Base-by-base conservation (phyloP, 2,329 filamentous ascomycete genomes). In the Alternaria sp. region DNA sequence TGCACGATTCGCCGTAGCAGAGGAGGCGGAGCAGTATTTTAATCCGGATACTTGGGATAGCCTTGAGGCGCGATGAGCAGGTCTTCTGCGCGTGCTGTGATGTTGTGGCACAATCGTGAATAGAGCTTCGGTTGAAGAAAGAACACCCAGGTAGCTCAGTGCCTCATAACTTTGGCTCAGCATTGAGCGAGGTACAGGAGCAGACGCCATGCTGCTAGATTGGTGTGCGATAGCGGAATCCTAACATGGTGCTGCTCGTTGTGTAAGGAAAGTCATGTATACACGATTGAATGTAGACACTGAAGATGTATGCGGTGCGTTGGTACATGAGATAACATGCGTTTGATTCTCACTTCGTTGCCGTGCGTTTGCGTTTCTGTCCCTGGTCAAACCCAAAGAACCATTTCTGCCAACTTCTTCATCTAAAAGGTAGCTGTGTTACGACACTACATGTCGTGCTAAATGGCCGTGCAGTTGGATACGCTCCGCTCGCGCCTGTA, bases 1-100 rank as follows among this genome's bases (percentile, higher is more conserved):
- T 29, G 62, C 53, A 74, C 70, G 23, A 41, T 37, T 53, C 55
- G 52, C 48, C 28, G 58, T 37, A 51, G 17, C 41, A 11, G 17
- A 28, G 23, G 26, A 5, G 17, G 33, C 14, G 39, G 46, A 33
- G 24, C 24, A 26, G 40, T 14, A 13, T 49, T 49, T 55, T 37
- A 23, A 45, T 21, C 28, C 48, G 48, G 54, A 42, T 51, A 13
- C 29, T 45, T 56, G 46, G 17, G 37, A 58, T 52, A 34, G 21
- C 23, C 17, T 33, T 29, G 34, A 50, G 34, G 52, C 5, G 49
- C 51, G 51, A 39, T 52, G 56, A 28, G 39, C 39, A 17, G 21
- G 39, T 31, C 17, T 21, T 39, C n/a, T 54, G 37, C 17, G 37
- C 31, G 31, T 53, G 24, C 28, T 53, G 51, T 48, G 51, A 49